Conservation (phyloP, 148 eudicot species). For the Vaccinium myrtillus region DNA sequence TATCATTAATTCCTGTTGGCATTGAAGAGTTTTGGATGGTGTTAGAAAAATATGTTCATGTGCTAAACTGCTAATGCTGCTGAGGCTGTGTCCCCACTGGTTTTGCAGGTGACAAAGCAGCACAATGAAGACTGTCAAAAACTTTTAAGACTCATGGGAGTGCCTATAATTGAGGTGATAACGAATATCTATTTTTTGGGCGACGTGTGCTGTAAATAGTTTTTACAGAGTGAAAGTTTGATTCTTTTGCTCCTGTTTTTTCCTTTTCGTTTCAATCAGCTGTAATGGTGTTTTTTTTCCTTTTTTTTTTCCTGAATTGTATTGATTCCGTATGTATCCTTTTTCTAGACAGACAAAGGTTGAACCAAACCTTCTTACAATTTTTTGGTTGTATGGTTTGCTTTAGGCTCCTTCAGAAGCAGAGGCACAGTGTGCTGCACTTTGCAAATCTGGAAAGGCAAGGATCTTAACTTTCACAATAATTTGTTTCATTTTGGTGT, state of each 20-base stretch:
- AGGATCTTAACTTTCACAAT: constrained; percentile 13
- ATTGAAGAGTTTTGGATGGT: neutral
- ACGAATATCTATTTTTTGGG: neutral
- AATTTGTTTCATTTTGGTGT: neutral
- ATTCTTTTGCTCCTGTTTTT: constrained; percentile 10
- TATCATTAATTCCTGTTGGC: neutral
- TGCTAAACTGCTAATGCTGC: neutral
- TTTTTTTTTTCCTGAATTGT: neutral
- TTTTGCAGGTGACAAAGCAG: constrained; percentile 75
- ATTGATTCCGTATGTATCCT: neutral
- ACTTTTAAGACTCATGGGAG: constrained; percentile 90
- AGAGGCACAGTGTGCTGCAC: constrained; percentile 96
- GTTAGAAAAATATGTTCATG: neutral
- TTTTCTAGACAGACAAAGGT: neutral
- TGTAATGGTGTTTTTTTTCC: neutral
- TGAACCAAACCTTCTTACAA: neutral
- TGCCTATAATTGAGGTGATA: constrained; percentile 89
- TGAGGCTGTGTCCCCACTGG: neutral
- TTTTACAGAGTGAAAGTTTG: neutral
- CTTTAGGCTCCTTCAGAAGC: constrained; percentile 97
- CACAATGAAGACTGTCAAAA: constrained; percentile 96
- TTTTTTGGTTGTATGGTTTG: neutral
- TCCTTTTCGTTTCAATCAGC: neutral
- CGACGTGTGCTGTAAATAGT: neutral
- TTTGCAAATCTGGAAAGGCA: constrained; percentile 92